Conservation (phyloP, 2,329 filamentous ascomycete genomes). For the Stachybotrys chartarum region DNA sequence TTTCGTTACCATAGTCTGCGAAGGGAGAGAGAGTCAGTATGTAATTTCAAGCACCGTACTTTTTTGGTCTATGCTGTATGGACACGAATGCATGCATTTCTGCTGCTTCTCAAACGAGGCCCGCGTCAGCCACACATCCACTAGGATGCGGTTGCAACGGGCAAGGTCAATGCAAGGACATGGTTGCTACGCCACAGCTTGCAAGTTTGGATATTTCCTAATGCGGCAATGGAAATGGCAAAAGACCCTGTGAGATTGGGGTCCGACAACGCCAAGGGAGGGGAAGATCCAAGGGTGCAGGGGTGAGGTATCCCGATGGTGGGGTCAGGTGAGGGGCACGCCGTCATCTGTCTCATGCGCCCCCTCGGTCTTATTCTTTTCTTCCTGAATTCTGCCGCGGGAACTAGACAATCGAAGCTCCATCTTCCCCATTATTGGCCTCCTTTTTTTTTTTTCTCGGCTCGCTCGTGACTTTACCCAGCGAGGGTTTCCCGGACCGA, state of each 20-base stretch:
- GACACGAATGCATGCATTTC: too few relatives aligned
- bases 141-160: not conserved
- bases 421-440: not conserved
- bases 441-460: not conserved
- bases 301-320: not conserved
- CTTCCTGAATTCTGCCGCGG: not conserved
- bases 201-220: not conserved
- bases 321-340: not conserved
- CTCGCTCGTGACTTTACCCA: not conserved
- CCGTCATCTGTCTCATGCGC: not conserved
- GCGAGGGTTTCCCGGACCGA: not conserved
- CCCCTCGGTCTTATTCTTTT: not conserved
- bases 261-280: not conserved
- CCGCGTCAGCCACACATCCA: not conserved
- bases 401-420: not conserved
- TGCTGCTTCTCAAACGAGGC: too few relatives aligned
- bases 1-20: conserved; percentile 78
- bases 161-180: too few relatives aligned
- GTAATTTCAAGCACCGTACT: not conserved
- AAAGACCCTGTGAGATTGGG: not conserved
- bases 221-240: not conserved
- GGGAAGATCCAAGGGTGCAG: not conserved
- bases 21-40: not conserved
- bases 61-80: not conserved
- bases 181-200: not conserved